Evolutionary conservation across 2,329 filamentous ascomycete genomes (phyloP).

Genomic region (Beauveria sp.): DNA sequence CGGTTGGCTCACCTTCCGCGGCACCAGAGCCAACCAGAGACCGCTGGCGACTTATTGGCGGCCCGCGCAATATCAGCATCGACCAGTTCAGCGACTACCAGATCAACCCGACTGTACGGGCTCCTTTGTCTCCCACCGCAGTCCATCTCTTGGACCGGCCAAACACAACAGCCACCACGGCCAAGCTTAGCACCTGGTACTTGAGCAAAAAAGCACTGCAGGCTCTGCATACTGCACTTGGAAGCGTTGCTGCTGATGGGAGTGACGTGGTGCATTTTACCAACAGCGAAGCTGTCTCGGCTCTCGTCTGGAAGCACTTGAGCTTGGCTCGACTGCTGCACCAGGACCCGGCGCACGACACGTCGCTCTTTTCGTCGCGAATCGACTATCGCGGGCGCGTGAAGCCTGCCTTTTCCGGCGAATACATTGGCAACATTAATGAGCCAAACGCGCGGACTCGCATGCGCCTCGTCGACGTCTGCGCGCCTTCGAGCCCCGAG

Average conservation of each 20-base stretch:
- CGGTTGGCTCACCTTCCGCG: background rate
- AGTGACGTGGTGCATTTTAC: background rate
- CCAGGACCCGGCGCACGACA: background rate
- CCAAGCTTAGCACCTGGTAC: background rate
- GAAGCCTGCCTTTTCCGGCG: background rate
- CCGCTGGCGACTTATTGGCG: background rate
- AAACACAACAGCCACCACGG: background rate
- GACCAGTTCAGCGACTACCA: background rate
- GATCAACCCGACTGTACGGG: background rate
- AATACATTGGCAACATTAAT: background rate
- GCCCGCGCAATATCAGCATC: background rate
- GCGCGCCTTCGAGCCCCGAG: background rate
- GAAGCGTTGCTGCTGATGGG: background rate
- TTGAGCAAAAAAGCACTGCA: background rate
- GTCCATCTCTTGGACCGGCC: background rate
- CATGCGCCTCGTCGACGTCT: background rate
- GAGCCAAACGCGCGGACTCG: background rate
- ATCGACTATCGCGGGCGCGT: background rate
- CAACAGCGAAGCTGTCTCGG: background rate
- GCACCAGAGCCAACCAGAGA: background rate
- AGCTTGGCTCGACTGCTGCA: background rate
- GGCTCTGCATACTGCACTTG: background rate
- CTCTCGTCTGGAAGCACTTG: slow-evolving; percentile 2
- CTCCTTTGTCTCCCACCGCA: background rate
- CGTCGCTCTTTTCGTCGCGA: background rate